Evolutionary conservation across 768 basidiomycete species (phyloP), one percentile per base, ranked within the genome.

Genomic region (Boletus vermiculosoides): DNA sequence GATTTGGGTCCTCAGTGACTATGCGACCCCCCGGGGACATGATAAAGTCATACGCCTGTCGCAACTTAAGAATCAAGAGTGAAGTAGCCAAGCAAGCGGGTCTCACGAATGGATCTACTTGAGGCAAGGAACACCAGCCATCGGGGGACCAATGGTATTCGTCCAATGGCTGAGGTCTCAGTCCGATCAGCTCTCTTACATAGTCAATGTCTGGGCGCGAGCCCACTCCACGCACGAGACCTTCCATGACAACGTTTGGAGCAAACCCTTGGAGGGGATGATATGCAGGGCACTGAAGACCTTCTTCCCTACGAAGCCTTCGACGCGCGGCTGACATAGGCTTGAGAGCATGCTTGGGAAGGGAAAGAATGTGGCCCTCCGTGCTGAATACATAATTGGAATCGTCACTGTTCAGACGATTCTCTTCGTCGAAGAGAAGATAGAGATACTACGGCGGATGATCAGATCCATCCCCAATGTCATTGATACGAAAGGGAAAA

Each of bases 381-480:
- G 97, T 99, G 7, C 94, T 92, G 68, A 97, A 90, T 11, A 98
- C 91, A 59, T 87, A 90, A 69, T 94, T 90, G 0, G 90, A 89
- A 67, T 91, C 87, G 63, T 91, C 87, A 3, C 68, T 73, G 64
- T 93, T 84, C 25, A 94, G 66, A 0, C 79, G 78, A 61, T 92
- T 92, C 8, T 84, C 83, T 73, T 94, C 92, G 61, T 94, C 93
- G 64, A 98, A 98, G 37, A 97, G 77, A 40, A 98, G 80, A 72
- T 86, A 98, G 18, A 98, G 81, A 77, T 98, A 99, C 90, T 98
- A 50, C 1, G 36, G 39, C 13, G 25, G 20, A 20, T 41, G 36
- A 47, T 67, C 39, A 56, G 52, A 28, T 54, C 4, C 13, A 22
- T 55, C 16, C 3, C 22, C 18, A 33, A 34, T 16, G 13, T 54